Base-by-base conservation (phyloP, 257 asterid species). In the Ehretia macrophylla region DNA sequence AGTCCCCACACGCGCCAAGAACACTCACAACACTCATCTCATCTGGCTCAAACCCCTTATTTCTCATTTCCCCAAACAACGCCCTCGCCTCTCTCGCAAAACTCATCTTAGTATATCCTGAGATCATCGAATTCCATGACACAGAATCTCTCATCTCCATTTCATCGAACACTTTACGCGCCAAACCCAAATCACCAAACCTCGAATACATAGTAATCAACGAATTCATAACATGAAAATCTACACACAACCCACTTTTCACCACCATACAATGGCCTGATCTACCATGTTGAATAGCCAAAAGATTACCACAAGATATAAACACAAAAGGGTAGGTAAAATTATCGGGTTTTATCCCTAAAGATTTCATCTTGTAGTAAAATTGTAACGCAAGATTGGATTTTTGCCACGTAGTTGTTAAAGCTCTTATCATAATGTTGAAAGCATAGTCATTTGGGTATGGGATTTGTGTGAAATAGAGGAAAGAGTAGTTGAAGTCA, bases 321-420 rank as follows among this genome's bases (percentile, higher is more conserved):
- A 86, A 84, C 70, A 91, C 85, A 67, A 88, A 88, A 1, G 97
- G 98, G 77, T 80, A 88, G 9, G 97, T 88, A 39, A 80, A 91
- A 71, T 88, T 88, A 56, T 85, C 95, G 0, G 97, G 88, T 65
- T 77, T 81, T 46, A 88, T 50, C 52, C 82, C 77, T 10, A 71
- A 55, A 50, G 54, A 57, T 58, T 73, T 88, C 98, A 91, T 88
- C 69, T 63, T 64, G 65, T 66, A 70, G 46, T 79, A 84, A 66
- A 59, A 69, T 48, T 84, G 67, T 2, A 88, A 47, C 0, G 95
- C 87, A 32, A 77, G 74, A 64, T 77, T 79, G 66, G 64, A 84
- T 14, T 69, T 79, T 55, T 79, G 75, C 98, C 98, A 91, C 4
- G 95, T 71, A 1, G 94, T 85, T 23, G 97, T 60, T 0, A 83